Base-by-base conservation (phyloP, 345 rosid genomes). In the Erodium maritimum region DNA sequence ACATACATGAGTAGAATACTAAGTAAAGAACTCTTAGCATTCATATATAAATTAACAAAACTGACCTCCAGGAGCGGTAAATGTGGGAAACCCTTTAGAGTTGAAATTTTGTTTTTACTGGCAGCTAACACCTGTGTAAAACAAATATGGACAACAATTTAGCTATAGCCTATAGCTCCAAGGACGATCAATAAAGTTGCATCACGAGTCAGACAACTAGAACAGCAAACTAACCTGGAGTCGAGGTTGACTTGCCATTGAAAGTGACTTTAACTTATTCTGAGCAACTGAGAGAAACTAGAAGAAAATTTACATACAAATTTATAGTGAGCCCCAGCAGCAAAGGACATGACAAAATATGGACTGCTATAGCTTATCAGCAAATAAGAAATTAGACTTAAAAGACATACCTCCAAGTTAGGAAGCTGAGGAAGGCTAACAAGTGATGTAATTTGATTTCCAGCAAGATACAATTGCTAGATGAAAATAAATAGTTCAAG, bases 391-490 rank as follows among this genome's bases (percentile, higher is more conserved):
- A 29, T 24, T 20, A 55, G 42, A 63, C 61, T 64, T 37, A 20
- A 33, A 51, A 68, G 64, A 55, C 73, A 54, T 77, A 91, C 98
- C 95, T 91, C 98, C 76, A 91, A 71, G 73, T 88, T 91, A 51
- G 96, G 98, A 65, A 91, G 96, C 73, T 84, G 87, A 48, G 98
- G 98, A 66, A 91, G 85, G 77, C 93, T 91, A 63, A 70, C 80
- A 74, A 91, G 87, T 19, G 98, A 91, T 16, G 87, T 86, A 63
- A 91, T 88, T 79, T 91, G 98, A 65, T 91, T 91, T 60, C 98
- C 98, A 70, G 98, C 98, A 68, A 91, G 96, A 78, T 91, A 91
- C 10, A 91, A 77, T 91, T 91, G 98, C 98, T 91, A 78, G 69
- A 66, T 55, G 14, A 73, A 64, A 67, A 54, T 24, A 66, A 18